Evolutionary conservation across 768 basidiomycete species (phyloP).

Genomic region (Rubroboletus pulcherrimus): DNA sequence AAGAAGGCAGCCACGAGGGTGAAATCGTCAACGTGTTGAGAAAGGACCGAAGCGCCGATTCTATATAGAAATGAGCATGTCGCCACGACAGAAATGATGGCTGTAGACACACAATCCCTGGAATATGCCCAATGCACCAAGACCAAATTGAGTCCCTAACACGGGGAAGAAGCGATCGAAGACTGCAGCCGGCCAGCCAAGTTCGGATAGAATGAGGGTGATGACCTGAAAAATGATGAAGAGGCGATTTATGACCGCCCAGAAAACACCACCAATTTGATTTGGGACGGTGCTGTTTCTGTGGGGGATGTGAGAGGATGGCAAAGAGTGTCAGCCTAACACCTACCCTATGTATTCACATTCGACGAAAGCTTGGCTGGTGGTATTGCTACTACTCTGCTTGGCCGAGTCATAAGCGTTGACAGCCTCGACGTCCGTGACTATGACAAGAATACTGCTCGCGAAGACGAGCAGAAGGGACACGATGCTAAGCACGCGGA

Average conservation of each 20-base stretch:
- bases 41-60: conserved; percentile 67
- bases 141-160: conserved; percentile 76
- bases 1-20: conserved; percentile 90
- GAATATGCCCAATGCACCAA: conserved; percentile 84
- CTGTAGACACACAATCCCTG: conserved; percentile 66
- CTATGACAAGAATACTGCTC: conserved; percentile 71
- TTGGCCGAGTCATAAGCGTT: conserved; percentile 54
- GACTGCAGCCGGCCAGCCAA: conserved; percentile 75
- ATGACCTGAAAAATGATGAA: conserved; percentile 84
- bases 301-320: conserved; percentile 23
- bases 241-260: conserved; percentile 84
- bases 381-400: conserved; percentile 28
- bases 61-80: conserved; percentile 31
- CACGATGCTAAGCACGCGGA: conserved; percentile 77
- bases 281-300: conserved; percentile 81
- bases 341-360: conserved; percentile 79
- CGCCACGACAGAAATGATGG: neutral
- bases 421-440: conserved; percentile 71
- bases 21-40: conserved; percentile 81
- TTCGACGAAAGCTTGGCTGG: conserved; percentile 38
- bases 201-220: conserved; percentile 76
- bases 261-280: conserved; percentile 87
- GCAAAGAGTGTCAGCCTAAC: neutral
- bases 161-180: conserved; percentile 87
- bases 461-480: conserved; percentile 76